Conservation (phyloP, 441 rosid species). For the Eutrema salsugineum region DNA sequence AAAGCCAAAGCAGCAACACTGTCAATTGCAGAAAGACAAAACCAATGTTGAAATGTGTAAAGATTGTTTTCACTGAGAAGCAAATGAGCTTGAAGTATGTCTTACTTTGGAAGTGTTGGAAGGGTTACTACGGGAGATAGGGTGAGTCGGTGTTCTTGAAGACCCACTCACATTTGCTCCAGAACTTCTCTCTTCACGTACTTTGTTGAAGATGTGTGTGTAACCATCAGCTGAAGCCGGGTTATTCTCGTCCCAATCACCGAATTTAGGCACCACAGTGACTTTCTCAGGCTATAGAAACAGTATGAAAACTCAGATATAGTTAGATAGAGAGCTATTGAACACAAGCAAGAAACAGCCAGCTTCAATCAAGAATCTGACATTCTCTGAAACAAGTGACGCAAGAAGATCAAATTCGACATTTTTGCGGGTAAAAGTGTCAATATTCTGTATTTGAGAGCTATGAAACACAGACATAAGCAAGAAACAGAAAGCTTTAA, state of each 20-base stretch:
- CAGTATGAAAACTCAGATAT: slow-evolving; percentile 1
- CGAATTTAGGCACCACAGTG: slow-evolving; percentile 87
- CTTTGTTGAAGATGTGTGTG: slow-evolving; percentile 81
- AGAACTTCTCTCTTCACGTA: slow-evolving; percentile 68
- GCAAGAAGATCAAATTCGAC: not conserved
- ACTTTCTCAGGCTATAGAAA: slow-evolving; percentile 57
- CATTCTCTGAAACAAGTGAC: not conserved
- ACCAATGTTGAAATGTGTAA: not conserved
- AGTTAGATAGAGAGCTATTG: not conserved
- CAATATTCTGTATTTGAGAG: no score
- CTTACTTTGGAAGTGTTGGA: slow-evolving; percentile 16
- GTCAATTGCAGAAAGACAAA: not conserved
- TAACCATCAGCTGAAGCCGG: slow-evolving; percentile 85
- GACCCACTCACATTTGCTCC: slow-evolving; percentile 43
- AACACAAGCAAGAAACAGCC: not conserved
- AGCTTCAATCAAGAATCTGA: not conserved
- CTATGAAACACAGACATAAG: no score
- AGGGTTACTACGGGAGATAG: slow-evolving; percentile 13
- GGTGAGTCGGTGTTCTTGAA: slow-evolving; percentile 36
- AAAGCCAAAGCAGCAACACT: slow-evolving; percentile 37
- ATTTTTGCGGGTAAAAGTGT: no score
- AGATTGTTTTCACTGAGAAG: not conserved
- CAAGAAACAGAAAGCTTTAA: no score
- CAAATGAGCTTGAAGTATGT: not conserved
- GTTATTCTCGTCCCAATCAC: slow-evolving; percentile 88